Conservation (phyloP, 768 basidiomycete species). For the Tricholoma hemisulphureum region DNA sequence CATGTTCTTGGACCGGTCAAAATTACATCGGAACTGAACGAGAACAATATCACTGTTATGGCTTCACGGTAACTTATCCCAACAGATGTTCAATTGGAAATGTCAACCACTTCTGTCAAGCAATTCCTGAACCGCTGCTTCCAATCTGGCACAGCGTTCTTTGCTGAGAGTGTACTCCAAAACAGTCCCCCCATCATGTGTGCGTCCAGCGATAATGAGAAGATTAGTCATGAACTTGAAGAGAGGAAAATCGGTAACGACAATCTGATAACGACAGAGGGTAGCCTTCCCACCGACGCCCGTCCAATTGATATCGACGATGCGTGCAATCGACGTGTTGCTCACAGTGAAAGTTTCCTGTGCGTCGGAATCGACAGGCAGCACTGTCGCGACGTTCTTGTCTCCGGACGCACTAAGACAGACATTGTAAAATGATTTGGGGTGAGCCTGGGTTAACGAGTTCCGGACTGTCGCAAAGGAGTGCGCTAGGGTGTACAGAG, state of each 20-base stretch:
- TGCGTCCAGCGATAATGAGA: conserved; percentile 38
- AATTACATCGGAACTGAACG: no score
- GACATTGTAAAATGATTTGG: conserved; percentile 25
- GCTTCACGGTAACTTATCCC: no score
- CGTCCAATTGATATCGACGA: conserved; percentile 41
- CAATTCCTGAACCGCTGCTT: conserved; percentile 22
- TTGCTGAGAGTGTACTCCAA: conserved; percentile 37
- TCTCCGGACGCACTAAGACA: not conserved
- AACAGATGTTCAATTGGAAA: no score
- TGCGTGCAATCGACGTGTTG: conserved; percentile 41
- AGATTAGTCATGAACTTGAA: conserved; percentile 33
- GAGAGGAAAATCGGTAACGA: conserved; percentile 36
- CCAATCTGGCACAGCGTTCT: conserved; percentile 27
- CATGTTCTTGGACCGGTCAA: no score
- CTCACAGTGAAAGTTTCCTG: conserved; percentile 38
- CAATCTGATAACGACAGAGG: conserved; percentile 40
- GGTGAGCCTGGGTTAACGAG: conserved; percentile 22
- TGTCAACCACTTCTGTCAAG: not conserved
- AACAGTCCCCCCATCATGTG: conserved; percentile 38
- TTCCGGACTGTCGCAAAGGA: conserved; percentile 20
- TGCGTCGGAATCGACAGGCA: conserved; percentile 34
- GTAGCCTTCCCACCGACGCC: conserved; percentile 32
- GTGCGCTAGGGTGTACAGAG: not conserved
- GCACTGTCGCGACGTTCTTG: conserved; percentile 24
- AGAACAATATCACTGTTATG: no score